Percentiles rank a stretch among this genome's conserved stretches.
phyloP scores from a whole-genome alignment of 495 filamentous ascomycete genomes.

The Bombardia bombarda region DNA sequence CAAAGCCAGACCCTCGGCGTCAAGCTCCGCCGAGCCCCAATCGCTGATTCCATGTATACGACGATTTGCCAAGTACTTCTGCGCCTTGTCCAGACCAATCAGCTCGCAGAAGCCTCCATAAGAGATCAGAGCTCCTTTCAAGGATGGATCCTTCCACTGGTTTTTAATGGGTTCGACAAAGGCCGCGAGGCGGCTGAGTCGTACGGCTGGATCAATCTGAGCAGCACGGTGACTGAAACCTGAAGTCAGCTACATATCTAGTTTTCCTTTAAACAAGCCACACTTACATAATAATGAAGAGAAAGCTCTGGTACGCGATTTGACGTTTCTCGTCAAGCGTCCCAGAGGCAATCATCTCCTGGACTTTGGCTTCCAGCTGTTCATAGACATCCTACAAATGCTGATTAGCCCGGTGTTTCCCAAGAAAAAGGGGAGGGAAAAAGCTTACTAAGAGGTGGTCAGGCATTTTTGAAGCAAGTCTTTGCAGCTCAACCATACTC shows the following conservation, averaged over 20 bases:
- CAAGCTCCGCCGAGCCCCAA: slow-evolving; percentile 71
- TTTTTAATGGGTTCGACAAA: slow-evolving; percentile 74
- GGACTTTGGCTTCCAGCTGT: slow-evolving; percentile 72
- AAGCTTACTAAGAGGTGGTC: slow-evolving; percentile 66
- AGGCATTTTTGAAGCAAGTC: slow-evolving; percentile 82
- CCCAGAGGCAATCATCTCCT: slow-evolving; percentile 66
- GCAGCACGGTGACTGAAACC: slow-evolving; percentile 62
- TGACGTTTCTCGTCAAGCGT: slow-evolving; percentile 66
- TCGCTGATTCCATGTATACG: slow-evolving; percentile 70
- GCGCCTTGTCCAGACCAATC: slow-evolving; percentile 69
- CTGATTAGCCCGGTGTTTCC: slow-evolving; percentile 5
- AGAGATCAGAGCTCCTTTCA: slow-evolving; percentile 61
- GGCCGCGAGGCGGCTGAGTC: slow-evolving; percentile 54
- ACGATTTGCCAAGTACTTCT: slow-evolving; percentile 65
- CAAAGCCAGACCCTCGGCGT: slow-evolving; percentile 68
- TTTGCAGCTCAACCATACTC: slow-evolving; percentile 77
- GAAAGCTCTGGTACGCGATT: slow-evolving; percentile 59
- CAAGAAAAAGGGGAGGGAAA: not conserved
- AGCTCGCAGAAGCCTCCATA: slow-evolving; percentile 74
- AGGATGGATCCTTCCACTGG: slow-evolving; percentile 66
- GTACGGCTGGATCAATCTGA: slow-evolving; percentile 57
- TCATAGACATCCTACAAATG: slow-evolving; percentile 63
- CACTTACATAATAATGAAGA: slow-evolving; percentile 83
- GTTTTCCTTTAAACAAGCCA: not conserved
- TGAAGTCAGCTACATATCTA: not conserved